Evolutionary conservation across 1,284 basidiomycete species (phyloP).

Genomic region (Fomitiporia mediterranea): DNA sequence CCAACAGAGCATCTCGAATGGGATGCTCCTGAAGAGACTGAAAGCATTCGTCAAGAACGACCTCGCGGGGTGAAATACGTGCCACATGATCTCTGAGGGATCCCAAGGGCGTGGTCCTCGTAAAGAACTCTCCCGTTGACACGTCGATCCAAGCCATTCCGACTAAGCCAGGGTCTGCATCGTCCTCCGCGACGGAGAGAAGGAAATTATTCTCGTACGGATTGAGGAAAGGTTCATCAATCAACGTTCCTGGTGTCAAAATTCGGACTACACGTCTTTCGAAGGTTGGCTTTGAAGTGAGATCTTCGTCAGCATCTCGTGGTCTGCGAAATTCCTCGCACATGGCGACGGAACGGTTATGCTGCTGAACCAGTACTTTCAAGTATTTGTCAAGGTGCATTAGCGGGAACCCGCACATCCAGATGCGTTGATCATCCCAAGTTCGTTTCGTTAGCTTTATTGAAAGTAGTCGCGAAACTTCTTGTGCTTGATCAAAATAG

Average conservation of each 20-base stretch:
- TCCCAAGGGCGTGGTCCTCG: slow-evolving; percentile 52
- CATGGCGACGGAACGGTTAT: slow-evolving; percentile 82
- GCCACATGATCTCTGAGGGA: slow-evolving; percentile 79
- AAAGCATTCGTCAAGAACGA: slow-evolving; percentile 62
- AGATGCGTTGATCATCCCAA: slow-evolving; percentile 63
- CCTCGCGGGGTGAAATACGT: slow-evolving; percentile 77
- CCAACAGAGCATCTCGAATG: slow-evolving; percentile 41
- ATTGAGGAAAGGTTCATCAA: slow-evolving; percentile 85
- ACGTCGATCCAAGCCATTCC: slow-evolving; percentile 91
- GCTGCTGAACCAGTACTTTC: slow-evolving; percentile 78
- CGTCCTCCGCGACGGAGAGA: slow-evolving; percentile 50
- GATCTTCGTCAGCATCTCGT: slow-evolving; percentile 23
- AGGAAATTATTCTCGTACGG: slow-evolving; percentile 86
- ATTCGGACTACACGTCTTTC: slow-evolving; percentile 79
- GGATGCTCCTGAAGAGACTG: slow-evolving; percentile 37
- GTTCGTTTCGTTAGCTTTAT: slow-evolving; percentile 76
- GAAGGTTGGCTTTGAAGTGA: slow-evolving; percentile 51
- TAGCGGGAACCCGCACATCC: slow-evolving; percentile 91
- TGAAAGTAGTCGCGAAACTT: slow-evolving; percentile 71
- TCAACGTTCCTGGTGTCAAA: slow-evolving; percentile 88
- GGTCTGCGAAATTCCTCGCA: slow-evolving; percentile 81
- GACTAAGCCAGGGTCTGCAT: not conserved
- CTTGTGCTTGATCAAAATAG: slow-evolving; percentile 86
- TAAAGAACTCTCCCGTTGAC: slow-evolving; percentile 93
- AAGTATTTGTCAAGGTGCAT: slow-evolving; percentile 81